A percentile compares a stretch with the other conserved stretches of the same genome.
These are phyloP conservation scores for Asclepias syriaca DNA, from an alignment of 257 asterid species.

Conservation along the genomic window DNA sequence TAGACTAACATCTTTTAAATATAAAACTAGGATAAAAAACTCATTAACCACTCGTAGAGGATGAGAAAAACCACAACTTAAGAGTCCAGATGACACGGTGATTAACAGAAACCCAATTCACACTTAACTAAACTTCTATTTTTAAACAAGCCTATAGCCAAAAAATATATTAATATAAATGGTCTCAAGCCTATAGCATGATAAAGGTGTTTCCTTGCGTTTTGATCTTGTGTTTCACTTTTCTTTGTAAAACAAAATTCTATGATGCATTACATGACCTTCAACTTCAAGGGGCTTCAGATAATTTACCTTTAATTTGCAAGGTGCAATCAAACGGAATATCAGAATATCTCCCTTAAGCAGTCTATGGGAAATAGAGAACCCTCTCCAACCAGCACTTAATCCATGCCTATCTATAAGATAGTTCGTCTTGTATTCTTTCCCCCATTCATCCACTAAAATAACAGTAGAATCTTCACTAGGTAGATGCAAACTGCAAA, in stretches of 20 bases:
- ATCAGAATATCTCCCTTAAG: constrained; percentile 74
- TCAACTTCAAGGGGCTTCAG: constrained; percentile 1
- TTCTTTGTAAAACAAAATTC: background rate
- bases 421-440: constrained; percentile 61
- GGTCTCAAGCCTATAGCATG: background rate
- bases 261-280: background rate
- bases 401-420: constrained; percentile 69
- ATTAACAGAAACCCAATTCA: too few species aligned
- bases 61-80: background rate
- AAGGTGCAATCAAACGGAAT: constrained; percentile 63
- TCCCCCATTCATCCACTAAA: constrained; percentile 88
- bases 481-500: constrained; percentile 57
- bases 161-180: background rate
- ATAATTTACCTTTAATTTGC: constrained; percentile 67
- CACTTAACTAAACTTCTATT: background rate
- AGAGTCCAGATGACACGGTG: too few species aligned
- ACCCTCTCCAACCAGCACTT: constrained; percentile 97
- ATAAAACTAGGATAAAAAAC: background rate
- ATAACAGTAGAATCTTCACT: constrained; percentile 44
- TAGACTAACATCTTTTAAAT: background rate
- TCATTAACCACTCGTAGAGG: background rate
- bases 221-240: background rate
- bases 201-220: background rate
- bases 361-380: constrained; percentile 59
- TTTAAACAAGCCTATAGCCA: background rate